Base-by-base conservation (phyloP, 148 eudicot species). In the Chenopodium album region DNA sequence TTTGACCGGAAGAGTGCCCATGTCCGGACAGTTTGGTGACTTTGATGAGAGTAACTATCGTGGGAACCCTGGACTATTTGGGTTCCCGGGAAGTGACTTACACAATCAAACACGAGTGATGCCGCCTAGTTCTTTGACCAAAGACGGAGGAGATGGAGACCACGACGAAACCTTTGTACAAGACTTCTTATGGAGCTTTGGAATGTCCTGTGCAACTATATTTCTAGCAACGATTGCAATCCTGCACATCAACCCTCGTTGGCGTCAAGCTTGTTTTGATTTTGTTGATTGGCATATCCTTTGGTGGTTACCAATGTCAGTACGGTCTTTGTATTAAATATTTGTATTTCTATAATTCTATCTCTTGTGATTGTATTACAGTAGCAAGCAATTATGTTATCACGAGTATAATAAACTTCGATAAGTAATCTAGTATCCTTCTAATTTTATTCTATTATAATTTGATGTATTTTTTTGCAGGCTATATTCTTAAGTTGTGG, bases 171-270 rank as follows among this genome's bases (percentile, higher is more conserved):
- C 28, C 0, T 52, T 52, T n/a, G 26, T 52, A 44, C 68, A 52
- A 79, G 22, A 79, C 48, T 79, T 79, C 67, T 28, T 79, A 31
- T 79, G 81, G 81, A 79, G 75, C 52, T 79, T 79, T 16, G 31
- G 46, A 10, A 5, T 70, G 50, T 31, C 81, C 2, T 70, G 22
- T 79, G 64, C 12, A 3, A 20, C 50, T 22, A 63, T 73, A 26
- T 79, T 79, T 23, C 1, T 79, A 13, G 67, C 81, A 1, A 68
- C 81, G 4, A 4, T 50, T 9, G 52, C n/a, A 31, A 20, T 79
- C 13, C 32, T 79, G 16, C 13, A 63, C 37, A 70, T 79, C 81
- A 79, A 71, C 47, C 22, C 67, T 2, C 65, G 47, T 4, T 79
- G 66, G 75, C 66, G 76, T 48, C n/a, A 69, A 1, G 76, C 81